Base-by-base conservation (phyloP, 2,329 filamentous ascomycete species). In the Colletotrichum sojae region DNA sequence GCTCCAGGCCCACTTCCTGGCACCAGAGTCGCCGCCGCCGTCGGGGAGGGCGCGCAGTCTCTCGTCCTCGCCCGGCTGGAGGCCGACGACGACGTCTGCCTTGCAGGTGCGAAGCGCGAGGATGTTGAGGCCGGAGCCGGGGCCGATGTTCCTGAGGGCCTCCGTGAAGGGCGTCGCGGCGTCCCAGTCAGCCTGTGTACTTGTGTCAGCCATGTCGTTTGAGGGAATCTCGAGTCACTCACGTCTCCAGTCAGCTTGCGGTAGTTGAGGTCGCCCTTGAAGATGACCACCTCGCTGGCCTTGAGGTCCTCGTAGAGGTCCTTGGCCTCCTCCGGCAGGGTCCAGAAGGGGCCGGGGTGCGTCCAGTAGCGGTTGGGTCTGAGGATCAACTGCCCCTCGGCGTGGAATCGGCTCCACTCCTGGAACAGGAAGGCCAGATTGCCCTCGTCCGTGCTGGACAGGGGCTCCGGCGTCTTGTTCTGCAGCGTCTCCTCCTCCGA, bases 241-340 rank as follows among this genome's bases (percentile, higher is more conserved):
- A 95, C 94, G 85, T 99, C 96, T 56, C 90, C 92, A 36, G 92
- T 94, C 73, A 99, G 81, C 81, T 99, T 99, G 70, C 96, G 87
- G 81, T 98, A 99, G 83, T 99, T 99, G 74, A 99, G 79, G 78
- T 99, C 96, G 3, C 96, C 96, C 85, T 99, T 99, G 85, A 98
- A 98, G 64, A 99, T 90, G 13, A 97, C 94, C 18, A 99, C 85
- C 79, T 97, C 93, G 73, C 92, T 93, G 70, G 89, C 83, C 83
- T 94, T 91, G 64, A 99, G 82, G 76, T 98, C 95, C 6, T 93
- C 87, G 60, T 89, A 87, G 13, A 99, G 82, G 31, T 88, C 86
- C 3, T 89, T 87, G 1, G 90, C 93, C 25, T 89, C 85, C 15
- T 84, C 80, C 0, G 95, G 94, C 68, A 99, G 80, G 39, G 94